Percentiles rank a stretch among this genome's conserved stretches.
Evolutionary conservation across 192 early-diverging fungal species (phyloP).

Genomic region (Coemansia sp.): DNA sequence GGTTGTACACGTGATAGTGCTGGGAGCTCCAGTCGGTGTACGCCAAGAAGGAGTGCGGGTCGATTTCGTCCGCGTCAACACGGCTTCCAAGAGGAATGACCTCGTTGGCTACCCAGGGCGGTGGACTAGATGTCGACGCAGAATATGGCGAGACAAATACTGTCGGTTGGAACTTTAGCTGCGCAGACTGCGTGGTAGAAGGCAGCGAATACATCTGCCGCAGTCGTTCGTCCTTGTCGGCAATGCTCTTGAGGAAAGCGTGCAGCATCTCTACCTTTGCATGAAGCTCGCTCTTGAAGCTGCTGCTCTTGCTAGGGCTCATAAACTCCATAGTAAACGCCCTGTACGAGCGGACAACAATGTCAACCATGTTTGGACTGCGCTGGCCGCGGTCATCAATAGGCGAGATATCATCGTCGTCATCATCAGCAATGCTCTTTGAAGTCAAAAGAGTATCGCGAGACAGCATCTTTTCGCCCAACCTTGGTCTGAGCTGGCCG

Average conservation of each 20-base stretch:
- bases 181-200: neutral
- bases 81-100: conserved; percentile 22
- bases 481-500: neutral
- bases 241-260: conserved; percentile 34
- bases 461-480: neutral
- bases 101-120: conserved; percentile 8
- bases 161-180: conserved; percentile 15
- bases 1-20: conserved; percentile 34
- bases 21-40: conserved; percentile 33
- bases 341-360: conserved; percentile 47
- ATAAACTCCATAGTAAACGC: conserved; percentile 46
- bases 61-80: conserved; percentile 31
- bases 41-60: conserved; percentile 25
- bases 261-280: conserved; percentile 38
- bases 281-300: conserved; percentile 25
- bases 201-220: conserved; percentile 28
- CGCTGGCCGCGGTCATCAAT: conserved; percentile 45
- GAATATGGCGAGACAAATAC: conserved; percentile 26
- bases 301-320: conserved; percentile 9
- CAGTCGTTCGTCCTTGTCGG: conserved; percentile 43
- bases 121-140: conserved; percentile 5
- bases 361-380: conserved; percentile 44
- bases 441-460: neutral
- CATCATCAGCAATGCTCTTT: neutral
- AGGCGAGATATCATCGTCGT: neutral